These are phyloP conservation scores for Metschnikowia dekortorum DNA, from an alignment of 805 yeast genomes.

Conservation along the genomic window DNA sequence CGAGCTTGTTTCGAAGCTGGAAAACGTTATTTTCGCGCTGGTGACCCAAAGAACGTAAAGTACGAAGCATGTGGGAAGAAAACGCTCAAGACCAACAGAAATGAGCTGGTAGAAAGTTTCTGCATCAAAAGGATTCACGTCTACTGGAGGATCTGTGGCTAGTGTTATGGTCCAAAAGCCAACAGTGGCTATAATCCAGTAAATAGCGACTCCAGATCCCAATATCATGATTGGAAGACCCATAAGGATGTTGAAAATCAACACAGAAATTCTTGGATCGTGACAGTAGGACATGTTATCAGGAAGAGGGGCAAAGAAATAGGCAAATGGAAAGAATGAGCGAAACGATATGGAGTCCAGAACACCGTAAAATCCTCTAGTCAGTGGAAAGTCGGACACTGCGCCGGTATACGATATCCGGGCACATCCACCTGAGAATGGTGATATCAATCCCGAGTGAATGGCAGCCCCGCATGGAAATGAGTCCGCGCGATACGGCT, in stretches of 20 bases:
- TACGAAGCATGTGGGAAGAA: slow-evolving; percentile 71
- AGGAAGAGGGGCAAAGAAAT: slow-evolving; percentile 46
- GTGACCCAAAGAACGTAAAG: slow-evolving; percentile 65
- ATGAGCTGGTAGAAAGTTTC: slow-evolving; percentile 56
- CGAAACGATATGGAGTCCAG: slow-evolving; percentile 55
- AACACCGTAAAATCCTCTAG: slow-evolving; percentile 49
- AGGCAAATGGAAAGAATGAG: slow-evolving; percentile 74
- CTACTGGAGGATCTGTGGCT: slow-evolving; percentile 74
- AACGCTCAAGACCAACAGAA: slow-evolving; percentile 67
- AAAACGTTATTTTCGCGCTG: slow-evolving; percentile 48
- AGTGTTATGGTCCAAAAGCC: slow-evolving; percentile 84
- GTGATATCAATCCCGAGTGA: slow-evolving; percentile 76
- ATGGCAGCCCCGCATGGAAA: slow-evolving; percentile 87
- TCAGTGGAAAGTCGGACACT: slow-evolving; percentile 40
- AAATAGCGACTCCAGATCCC: slow-evolving; percentile 41
- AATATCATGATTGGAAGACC: slow-evolving; percentile 60
- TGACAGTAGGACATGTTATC: slow-evolving; percentile 46
- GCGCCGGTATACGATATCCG: slow-evolving; percentile 56
- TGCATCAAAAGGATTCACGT: slow-evolving; percentile 49
- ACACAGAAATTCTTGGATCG: slow-evolving; percentile 62
- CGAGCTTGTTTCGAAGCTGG: slow-evolving; percentile 1
- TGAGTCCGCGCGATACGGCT: slow-evolving; percentile 83
- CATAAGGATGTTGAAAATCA: slow-evolving; percentile 53
- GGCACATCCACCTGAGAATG: slow-evolving; percentile 76
- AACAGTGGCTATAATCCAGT: slow-evolving; percentile 55